phyloP scores from a whole-genome alignment of 371 early-diverging fungal species.

The Blakeslea trispora region DNA sequence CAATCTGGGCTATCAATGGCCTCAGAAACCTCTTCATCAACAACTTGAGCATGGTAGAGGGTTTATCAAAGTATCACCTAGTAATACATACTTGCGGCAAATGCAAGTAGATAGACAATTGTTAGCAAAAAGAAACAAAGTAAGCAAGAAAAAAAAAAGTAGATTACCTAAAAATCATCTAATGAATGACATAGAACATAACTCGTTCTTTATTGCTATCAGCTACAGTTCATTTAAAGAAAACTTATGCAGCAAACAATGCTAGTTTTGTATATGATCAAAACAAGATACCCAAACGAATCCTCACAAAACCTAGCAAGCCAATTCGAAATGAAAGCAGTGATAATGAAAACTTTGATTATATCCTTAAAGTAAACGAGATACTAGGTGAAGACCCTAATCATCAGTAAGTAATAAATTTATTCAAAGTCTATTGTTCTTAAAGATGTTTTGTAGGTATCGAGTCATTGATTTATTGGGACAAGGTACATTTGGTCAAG shows the following conservation, averaged over 20 bases:
- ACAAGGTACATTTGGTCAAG: conserved; percentile 98
- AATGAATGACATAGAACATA: not conserved
- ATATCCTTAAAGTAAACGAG: conserved; percentile 94
- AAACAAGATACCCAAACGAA: conserved; percentile 80
- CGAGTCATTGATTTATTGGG: conserved; percentile 91
- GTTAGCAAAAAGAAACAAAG: conserved; percentile 15
- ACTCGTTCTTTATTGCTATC: not conserved
- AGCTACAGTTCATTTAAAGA: conserved; percentile 59
- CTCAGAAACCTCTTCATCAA: conserved; percentile 7
- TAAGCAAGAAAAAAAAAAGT: not conserved
- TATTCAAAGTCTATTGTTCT: not conserved
- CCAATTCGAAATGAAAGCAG: conserved; percentile 86
- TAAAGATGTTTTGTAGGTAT: no score
- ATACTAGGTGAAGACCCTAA: conserved; percentile 78
- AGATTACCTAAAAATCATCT: no score
- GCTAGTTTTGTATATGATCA: conserved; percentile 73
- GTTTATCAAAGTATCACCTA: conserved; percentile 2
- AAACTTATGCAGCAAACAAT: conserved; percentile 74
- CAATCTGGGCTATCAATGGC: conserved; percentile 40
- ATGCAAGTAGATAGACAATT: conserved; percentile 7
- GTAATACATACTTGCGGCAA: not conserved
- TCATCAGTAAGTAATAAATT: conserved; percentile 65
- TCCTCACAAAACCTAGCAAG: conserved; percentile 91
- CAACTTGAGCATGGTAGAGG: not conserved
- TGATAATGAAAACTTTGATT: conserved; percentile 94